Base-by-base conservation (phyloP, 106 monocot species). In the Allium cepa region DNA sequence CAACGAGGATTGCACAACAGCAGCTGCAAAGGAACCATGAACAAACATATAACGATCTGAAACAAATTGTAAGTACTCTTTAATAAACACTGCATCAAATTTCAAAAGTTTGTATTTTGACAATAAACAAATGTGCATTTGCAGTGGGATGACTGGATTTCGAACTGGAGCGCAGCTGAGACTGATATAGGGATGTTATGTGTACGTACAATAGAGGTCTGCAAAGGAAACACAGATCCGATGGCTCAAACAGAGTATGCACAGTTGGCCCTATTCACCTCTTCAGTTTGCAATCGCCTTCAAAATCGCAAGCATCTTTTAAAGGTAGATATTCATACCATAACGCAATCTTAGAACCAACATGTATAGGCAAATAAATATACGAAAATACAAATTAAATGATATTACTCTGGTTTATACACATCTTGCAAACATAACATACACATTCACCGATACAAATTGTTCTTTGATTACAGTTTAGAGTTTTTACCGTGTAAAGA, bases 91-190 rank as follows among this genome's bases (percentile, higher is more conserved):
- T 0, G 15, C 11, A 11, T 55, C 53, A 55, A 55, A 55, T 15
- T 55, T 55, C 53, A 55, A 55, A 55, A 2, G 4, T 11, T 36
- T 36, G 36, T 4, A 36, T 36, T 36, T 36, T 36, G 5, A 36
- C 36, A 5, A 0, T 36, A 36, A 36, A 36, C 36, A 36, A 36
- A 36, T 36, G 36, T 36, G 36, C 36, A 49, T 53, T 52, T 49
- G 36, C 72, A 86, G 82, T 79, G 82, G 86, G 77, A 63, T 12
- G 79, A 87, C 9, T 82, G 82, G 79, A 27, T 80, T 45, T 7
- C 62, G 57, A 62, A 50, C 7, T 71, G 49, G 69, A 9, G 9
- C 13, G 50, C 14, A 16, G 59, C 9, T 18, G 22, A 49, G 17
- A 69, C 53, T 10, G 69, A 49, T 11, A 68, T 66, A 1, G 76